Percentiles rank a stretch among this genome's conserved stretches.
Conservation (phyloP, 1,139 yeast genomes). For the Candida buenavistaensis region DNA sequence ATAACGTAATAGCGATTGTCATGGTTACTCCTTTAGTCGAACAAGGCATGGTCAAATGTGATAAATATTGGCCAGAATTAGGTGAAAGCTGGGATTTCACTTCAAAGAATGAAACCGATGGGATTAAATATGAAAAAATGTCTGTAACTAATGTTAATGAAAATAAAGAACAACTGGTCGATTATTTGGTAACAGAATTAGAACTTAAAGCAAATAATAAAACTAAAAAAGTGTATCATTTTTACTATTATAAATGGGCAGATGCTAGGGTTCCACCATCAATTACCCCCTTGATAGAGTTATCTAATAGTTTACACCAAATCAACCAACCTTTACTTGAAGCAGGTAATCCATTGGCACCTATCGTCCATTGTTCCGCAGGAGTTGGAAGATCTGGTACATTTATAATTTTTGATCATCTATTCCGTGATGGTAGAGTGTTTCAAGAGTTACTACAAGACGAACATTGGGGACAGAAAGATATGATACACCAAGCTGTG, state of each 20-base stretch:
- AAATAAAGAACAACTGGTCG: constrained; percentile 20
- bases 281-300: constrained; percentile 32
- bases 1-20: constrained; percentile 56
- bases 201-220: constrained; percentile 22
- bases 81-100: constrained; percentile 22
- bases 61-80: constrained; percentile 67
- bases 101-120: constrained; percentile 20
- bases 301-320: constrained; percentile 26
- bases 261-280: constrained; percentile 54
- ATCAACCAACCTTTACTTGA: constrained; percentile 10
- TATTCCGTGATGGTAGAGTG: constrained; percentile 19
- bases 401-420: constrained; percentile 65
- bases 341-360: constrained; percentile 20
- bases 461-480: constrained; percentile 6
- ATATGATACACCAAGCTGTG: constrained; percentile 25
- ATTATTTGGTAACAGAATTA: constrained; percentile 30
- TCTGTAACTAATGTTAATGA: constrained; percentile 21
- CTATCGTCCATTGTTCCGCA: constrained; percentile 76
- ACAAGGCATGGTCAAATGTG: constrained; percentile 61
- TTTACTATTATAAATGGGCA: constrained; percentile 57
- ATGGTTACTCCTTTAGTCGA: constrained; percentile 88
- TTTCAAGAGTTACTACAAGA: constrained; percentile 6
- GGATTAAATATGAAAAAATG: constrained; percentile 25
- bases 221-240: constrained; percentile 48
- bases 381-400: constrained; percentile 88